Base-by-base conservation (phyloP, 1,284 basidiomycete genomes). In the Sparassis latifolia region DNA sequence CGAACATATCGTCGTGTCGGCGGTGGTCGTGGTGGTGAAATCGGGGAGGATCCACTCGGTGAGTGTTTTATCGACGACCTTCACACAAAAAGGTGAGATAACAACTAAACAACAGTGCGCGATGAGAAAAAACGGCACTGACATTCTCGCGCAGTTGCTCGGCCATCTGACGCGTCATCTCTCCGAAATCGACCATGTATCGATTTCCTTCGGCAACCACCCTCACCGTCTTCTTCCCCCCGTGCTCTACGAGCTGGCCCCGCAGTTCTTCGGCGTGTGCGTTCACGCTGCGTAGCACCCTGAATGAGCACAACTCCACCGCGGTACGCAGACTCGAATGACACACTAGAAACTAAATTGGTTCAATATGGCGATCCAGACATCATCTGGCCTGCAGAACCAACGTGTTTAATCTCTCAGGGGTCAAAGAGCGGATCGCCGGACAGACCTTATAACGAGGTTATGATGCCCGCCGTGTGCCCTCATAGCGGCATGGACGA, bases 11-110 rank as follows among this genome's bases (percentile, higher is more conserved):
- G 66, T 65, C 3, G 59, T 69, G 48, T 79, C 78, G 12, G 61
- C 66, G 0, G 32, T 6, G 0, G 72, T 75, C 3, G 76, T 78
- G 1, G 76, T 79, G 5, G 71, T 66, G 58, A 78, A 79, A 32
- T 66, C 55, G 0, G 78, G 77, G 6, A 70, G 61, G 31, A 75
- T 67, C 74, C 75, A 77, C 0, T 69, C 62, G 2, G 62, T 63
- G 3, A 78, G 52, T 0, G 55, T 53, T 1, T 66, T 61, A 51
- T 77, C 73, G 0, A 58, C 45, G 41, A 77, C 50, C 56, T 58
- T n/a, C 41, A 7, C 20, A 32, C 10, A 49, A 4, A 27, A 2
- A 35, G 30, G 10, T n/a, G 10, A 42, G 28, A 43, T 43, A 5
- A 9, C n/a, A 20, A 20, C 20, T 20, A 20, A 20, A 20, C 20